Evolutionary conservation across 805 yeast species (phyloP).

Genomic region (Jamesozyma rosinii): DNA sequence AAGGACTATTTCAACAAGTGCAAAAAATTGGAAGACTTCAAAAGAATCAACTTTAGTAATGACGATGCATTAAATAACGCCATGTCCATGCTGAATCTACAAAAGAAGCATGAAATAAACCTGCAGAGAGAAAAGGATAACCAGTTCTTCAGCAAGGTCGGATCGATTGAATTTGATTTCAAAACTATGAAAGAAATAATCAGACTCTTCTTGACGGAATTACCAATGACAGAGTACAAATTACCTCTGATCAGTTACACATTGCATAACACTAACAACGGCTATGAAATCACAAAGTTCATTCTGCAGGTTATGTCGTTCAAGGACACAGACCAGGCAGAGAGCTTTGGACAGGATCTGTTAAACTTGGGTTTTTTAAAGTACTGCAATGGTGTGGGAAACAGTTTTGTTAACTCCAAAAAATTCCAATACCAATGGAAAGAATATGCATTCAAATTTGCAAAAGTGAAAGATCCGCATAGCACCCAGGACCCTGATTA

Average conservation of each 20-base stretch:
- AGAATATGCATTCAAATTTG: constrained; percentile 51
- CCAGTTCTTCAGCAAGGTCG: constrained; percentile 24
- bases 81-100: constrained; percentile 18
- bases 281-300: constrained; percentile 28
- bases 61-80: constrained; percentile 20
- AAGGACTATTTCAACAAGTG: constrained; percentile 71
- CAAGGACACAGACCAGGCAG: constrained; percentile 48
- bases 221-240: constrained; percentile 47
- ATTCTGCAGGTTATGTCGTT: constrained; percentile 22
- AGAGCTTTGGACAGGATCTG: constrained; percentile 64
- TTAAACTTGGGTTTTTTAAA: constrained; percentile 51
- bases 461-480: constrained; percentile 27
- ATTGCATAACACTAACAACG: constrained; percentile 28
- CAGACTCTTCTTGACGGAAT: constrained; percentile 35
- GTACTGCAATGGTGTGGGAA: constrained; percentile 48
- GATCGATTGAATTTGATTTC: constrained; percentile 28
- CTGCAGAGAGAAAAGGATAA: constrained; percentile 24
- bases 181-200: constrained; percentile 34
- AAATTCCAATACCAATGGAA: constrained; percentile 77
- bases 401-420: constrained; percentile 66
- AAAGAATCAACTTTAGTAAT: constrained; percentile 13
- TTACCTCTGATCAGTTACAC: constrained; percentile 46
- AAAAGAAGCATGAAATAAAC: constrained; percentile 17
- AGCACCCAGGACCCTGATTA: background rate
- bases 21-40: constrained; percentile 58